Conservation (phyloP, 768 basidiomycete species). For the Mrakia hoshinonis region DNA sequence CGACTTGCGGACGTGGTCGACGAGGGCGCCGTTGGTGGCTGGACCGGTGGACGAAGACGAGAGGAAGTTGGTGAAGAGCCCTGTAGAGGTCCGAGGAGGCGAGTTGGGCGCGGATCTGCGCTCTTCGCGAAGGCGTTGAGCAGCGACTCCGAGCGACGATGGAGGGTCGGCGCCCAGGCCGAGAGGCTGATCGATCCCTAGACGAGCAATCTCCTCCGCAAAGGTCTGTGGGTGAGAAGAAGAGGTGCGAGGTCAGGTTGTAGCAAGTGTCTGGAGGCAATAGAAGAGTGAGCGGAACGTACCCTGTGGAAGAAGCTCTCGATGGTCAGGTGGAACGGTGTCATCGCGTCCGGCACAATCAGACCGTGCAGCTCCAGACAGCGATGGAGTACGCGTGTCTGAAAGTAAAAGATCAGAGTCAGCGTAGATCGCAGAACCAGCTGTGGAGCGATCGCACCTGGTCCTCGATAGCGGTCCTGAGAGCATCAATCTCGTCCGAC, state of each 20-base stretch:
- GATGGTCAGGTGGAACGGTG: conserved; percentile 84
- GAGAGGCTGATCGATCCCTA: not conserved
- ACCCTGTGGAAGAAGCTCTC: conserved; percentile 42
- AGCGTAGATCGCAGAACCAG: not conserved
- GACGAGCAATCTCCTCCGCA: conserved; percentile 11
- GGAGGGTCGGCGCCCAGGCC: not conserved
- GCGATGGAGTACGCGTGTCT: conserved; percentile 15
- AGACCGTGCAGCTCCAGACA: conserved; percentile 8
- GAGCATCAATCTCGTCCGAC: conserved; percentile 59
- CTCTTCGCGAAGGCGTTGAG: conserved; percentile 3
- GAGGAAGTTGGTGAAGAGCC: not conserved
- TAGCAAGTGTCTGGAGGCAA: not conserved
- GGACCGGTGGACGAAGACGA: not conserved
- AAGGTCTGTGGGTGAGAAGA: not conserved
- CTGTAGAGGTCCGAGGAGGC: not conserved
- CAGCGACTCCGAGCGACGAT: not conserved
- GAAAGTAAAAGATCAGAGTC: not conserved
- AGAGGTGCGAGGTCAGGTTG: not conserved
- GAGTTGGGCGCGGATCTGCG: not conserved
- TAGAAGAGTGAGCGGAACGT: not conserved
- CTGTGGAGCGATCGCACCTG: conserved; percentile 4
- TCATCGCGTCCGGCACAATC: conserved; percentile 51
- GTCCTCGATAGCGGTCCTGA: conserved; percentile 60
- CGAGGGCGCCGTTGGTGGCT: not conserved
- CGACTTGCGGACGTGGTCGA: not conserved